phyloP scores from a whole-genome alignment of 2,329 filamentous ascomycete species.

The Metarhizium brunneum region DNA sequence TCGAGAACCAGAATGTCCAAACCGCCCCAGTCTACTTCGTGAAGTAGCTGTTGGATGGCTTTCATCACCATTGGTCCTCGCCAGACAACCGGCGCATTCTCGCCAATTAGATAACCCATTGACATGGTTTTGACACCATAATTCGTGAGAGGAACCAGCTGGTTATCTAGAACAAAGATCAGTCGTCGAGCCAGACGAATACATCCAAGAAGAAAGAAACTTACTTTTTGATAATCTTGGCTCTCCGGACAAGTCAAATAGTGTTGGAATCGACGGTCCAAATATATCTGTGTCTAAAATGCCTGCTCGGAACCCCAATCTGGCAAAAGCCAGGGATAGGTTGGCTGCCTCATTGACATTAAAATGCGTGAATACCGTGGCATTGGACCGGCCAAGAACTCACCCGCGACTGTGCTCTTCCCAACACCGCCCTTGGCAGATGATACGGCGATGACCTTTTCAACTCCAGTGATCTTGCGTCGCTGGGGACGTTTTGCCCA shows the following conservation, averaged over 20 bases:
- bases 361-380: neutral
- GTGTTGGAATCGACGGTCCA: conserved; percentile 84
- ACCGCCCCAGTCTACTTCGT: conserved; percentile 89
- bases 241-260: conserved; percentile 74
- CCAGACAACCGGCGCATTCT: conserved; percentile 83
- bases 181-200: too few relatives aligned
- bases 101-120: conserved; percentile 85
- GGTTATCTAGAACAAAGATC: conserved; percentile 47
- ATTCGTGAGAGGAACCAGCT: conserved; percentile 79
- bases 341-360: conserved; percentile 46
- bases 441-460: conserved; percentile 91
- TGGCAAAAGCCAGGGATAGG: conserved; percentile 76
- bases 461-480: conserved; percentile 72
- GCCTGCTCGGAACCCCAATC: conserved; percentile 70
- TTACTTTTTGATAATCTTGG: conserved; percentile 65
- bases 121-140: conserved; percentile 98
- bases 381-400: conserved; percentile 9
- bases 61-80: conserved; percentile 97
- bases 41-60: conserved; percentile 86
- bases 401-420: conserved; percentile 86
- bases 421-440: conserved; percentile 98
- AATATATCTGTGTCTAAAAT: conserved; percentile 97
- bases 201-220: conserved; percentile 16
- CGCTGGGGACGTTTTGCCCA: conserved; percentile 70
- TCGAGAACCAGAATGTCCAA: conserved; percentile 86